phyloP scores from a whole-genome alignment of 805 yeast genomes.

The Kodamaea sagamina region DNA sequence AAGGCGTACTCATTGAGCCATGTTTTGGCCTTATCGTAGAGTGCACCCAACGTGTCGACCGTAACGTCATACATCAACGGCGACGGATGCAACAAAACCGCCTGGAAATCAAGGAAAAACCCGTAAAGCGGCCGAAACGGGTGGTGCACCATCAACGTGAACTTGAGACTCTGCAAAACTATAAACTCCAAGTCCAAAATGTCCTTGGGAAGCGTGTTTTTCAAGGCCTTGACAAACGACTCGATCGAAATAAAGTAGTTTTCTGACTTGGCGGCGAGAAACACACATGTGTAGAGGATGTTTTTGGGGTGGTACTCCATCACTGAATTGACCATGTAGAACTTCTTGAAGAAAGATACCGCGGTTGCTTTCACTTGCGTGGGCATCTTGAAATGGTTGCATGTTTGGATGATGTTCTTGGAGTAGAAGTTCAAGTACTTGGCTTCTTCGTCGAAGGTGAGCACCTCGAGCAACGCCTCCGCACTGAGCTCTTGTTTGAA shows the following conservation, averaged over 20 bases:
- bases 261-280: conserved; percentile 90
- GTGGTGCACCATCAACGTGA: conserved; percentile 84
- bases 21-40: conserved; percentile 70
- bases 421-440: conserved; percentile 70
- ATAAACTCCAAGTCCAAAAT: conserved; percentile 79
- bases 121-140: conserved; percentile 92
- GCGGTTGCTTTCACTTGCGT: conserved; percentile 90
- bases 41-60: conserved; percentile 58
- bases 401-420: conserved; percentile 67
- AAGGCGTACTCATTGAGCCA: conserved; percentile 64
- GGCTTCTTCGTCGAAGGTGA: conserved; percentile 70
- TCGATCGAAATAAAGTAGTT: conserved; percentile 86
- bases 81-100: conserved; percentile 44
- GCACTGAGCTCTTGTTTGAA: conserved; percentile 31
- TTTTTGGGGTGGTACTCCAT: conserved; percentile 88
- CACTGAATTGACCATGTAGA: conserved; percentile 76
- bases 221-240: conserved; percentile 70
- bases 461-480: conserved; percentile 40
- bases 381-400: conserved; percentile 76
- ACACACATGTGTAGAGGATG: conserved; percentile 69
- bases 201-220: conserved; percentile 63
- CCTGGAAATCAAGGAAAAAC: conserved; percentile 87
- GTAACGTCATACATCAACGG: conserved; percentile 48
- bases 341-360: conserved; percentile 74
- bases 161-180: conserved; percentile 70